Evolutionary conservation across 805 yeast species (phyloP), one percentile per base, ranked within the genome.

Genomic region (Candida michaelii): DNA sequence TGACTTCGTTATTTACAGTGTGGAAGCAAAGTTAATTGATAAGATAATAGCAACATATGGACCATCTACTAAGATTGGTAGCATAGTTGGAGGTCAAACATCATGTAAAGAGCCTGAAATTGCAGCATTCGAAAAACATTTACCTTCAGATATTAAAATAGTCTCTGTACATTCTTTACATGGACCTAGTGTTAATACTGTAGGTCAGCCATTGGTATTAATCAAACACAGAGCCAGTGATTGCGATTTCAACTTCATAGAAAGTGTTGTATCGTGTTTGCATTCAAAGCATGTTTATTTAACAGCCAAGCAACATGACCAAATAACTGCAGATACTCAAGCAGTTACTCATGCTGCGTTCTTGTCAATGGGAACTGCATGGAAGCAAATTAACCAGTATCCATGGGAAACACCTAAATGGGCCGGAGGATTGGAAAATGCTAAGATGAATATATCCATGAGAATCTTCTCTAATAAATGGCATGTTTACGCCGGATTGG

Each of bases 321-420:
- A 77, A 53, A 91, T 93, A 48, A 91, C 99, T 0, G 99, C 99
- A 0, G 99, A 93, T 60, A 93, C 98, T 1, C 99, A 93, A 62
- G 98, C 98, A 0, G 96, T 91, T 13, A 93, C 99, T 0, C 99
- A 93, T 60, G 97, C 97, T 10, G 98, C 97, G 0, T 93, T 93
- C 57, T 69, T 93, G 45, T 83, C 95, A 43, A 93, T 93, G 99
- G 99, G 99, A 4, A 80, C 82, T 6, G 98, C 98, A 5, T 93
- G 99, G 99, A 84, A 78, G 51, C 77, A 82, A 36, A 72, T 76
- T 48, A 76, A 83, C 55, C 83, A 85, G 59, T 93, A 89, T 59
- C 99, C 99, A 0, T 93, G 99, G 99, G 83, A 81, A 49, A 75
- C 82, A 3, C 77, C 83, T 0, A 79, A 83, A 56, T 89, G 96